Conservation (phyloP, 2,329 filamentous ascomycete genomes). For the Colletotrichum aenigma region DNA sequence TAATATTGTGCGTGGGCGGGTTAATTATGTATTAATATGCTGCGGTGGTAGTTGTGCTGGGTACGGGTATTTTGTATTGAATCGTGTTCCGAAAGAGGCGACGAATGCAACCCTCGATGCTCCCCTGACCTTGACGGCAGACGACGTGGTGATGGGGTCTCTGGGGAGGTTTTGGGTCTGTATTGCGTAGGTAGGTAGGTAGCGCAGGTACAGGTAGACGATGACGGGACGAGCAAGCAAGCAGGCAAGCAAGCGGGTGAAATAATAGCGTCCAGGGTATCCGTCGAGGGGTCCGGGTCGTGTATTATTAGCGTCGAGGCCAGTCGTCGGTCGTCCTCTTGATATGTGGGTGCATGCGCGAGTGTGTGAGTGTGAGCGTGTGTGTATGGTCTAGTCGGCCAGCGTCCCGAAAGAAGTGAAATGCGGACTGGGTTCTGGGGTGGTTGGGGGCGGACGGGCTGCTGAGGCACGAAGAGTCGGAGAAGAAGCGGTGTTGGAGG, state of each 20-base stretch:
- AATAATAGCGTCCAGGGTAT: not conserved
- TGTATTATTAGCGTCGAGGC: not conserved
- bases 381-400: not conserved
- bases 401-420: not conserved
- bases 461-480: slow-evolving; percentile 13
- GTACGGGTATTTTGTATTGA: not conserved
- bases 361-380: not conserved
- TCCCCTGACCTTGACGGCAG: slow-evolving; percentile 11
- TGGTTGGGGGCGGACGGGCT: not conserved
- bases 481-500: not conserved
- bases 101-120: slow-evolving; percentile 9
- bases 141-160: not conserved
- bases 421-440: not conserved
- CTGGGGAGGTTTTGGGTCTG: not conserved
- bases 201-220: not conserved
- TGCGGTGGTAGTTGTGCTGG: not conserved
- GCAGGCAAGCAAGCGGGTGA: not conserved
- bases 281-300: not conserved
- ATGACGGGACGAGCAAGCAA: not conserved
- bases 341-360: not conserved
- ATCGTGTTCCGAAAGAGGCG: not conserved
- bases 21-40: slow-evolving; percentile 7
- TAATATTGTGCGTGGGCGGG: not conserved
- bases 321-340: not conserved
- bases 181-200: not conserved